Evolutionary conservation across 1,284 basidiomycete genomes (phyloP), one percentile per base, ranked within the genome.

Genomic region (Earliella scabrosa): DNA sequence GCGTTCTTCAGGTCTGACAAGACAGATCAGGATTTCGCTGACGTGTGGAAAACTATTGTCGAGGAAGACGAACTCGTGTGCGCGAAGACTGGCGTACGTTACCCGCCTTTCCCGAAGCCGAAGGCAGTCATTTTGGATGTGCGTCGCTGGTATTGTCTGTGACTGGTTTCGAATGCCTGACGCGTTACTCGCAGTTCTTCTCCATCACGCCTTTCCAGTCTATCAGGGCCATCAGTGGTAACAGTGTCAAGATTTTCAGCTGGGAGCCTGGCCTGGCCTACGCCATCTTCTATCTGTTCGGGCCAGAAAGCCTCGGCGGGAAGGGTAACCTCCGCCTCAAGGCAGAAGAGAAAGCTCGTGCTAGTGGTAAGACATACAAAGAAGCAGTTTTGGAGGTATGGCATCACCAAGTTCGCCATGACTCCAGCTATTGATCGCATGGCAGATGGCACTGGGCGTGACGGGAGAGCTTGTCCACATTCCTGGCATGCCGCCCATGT

Each of bases 401-500:
- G 24, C 7, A 16, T 1, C 3, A 4, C 6, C 34, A 11, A 13
- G 21, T 1, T 13, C 29, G n/a, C 39, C 10, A 13, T 24, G 21
- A 38, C 36, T 38, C 21, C 3, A 24, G 5, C 29, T 20, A 18
- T 10, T 39, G n/a, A 39, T 20, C 20, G 11, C 23, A 31, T 21
- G 10, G 18, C 24, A 66, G 63, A 41, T 65, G 3, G 20, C 47
- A 0, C 56, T 53, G n/a, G 29, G 41, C 4, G 11, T 35, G 20
- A 36, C 48, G 7, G 60, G 54, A 0, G 35, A 50, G 7, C 36
- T 69, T 1, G 34, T 65, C 0, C 38, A 43, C 0, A 45, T 66
- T 9, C 65, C 66, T 0, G 63, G 58, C 2, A 36, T 68, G 26
- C 60, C 66, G 16, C 57, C 60, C 0, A 63, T 68, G 55, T 63